Percentiles rank a stretch among this genome's conserved stretches.
Evolutionary conservation across 2,329 filamentous ascomycete species (phyloP).

Genomic region (Metarhizium rileyi): DNA sequence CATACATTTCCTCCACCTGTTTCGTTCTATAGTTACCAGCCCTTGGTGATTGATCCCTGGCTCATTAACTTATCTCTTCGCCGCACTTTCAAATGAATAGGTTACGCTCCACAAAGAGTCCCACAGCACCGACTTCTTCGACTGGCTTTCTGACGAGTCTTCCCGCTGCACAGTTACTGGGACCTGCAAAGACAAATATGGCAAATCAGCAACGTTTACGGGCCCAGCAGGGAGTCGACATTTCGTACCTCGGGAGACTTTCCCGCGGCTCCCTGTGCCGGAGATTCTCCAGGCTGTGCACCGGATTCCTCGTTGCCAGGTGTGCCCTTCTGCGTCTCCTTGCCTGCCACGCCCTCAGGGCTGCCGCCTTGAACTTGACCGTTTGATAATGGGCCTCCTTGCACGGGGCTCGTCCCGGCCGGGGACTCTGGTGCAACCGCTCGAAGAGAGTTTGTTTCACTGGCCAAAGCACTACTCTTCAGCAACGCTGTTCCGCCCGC

Average conservation of each 20-base stretch:
- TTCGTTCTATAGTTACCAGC: neutral
- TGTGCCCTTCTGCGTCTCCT: neutral
- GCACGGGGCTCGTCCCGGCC: conserved; percentile 30
- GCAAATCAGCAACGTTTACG: conserved; percentile 20
- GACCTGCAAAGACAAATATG: conserved; percentile 15
- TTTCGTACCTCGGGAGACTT: conserved; percentile 42
- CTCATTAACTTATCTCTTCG: conserved; percentile 19
- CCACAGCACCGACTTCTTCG: conserved; percentile 49
- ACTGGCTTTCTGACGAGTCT: conserved; percentile 27
- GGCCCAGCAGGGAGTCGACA: conserved; percentile 42
- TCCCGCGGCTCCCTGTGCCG: conserved; percentile 12
- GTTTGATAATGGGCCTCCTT: conserved; percentile 18
- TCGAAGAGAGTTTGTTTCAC: conserved; percentile 50
- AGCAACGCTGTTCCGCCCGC: conserved; percentile 29
- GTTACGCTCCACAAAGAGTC: conserved; percentile 53
- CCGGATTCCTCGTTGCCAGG: conserved; percentile 7
- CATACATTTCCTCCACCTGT: neutral
- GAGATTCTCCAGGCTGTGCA: conserved; percentile 17
- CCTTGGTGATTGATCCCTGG: neutral
- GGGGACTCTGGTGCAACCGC: conserved; percentile 35
- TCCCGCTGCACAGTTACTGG: conserved; percentile 27
- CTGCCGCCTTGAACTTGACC: conserved; percentile 12
- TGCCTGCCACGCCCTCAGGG: conserved; percentile 6
- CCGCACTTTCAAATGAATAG: conserved; percentile 40
- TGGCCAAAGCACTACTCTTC: conserved; percentile 43